These are phyloP conservation scores for Colletotrichum paranaense DNA, from an alignment of 2,329 filamentous ascomycete genomes.

Conservation along the genomic window DNA sequence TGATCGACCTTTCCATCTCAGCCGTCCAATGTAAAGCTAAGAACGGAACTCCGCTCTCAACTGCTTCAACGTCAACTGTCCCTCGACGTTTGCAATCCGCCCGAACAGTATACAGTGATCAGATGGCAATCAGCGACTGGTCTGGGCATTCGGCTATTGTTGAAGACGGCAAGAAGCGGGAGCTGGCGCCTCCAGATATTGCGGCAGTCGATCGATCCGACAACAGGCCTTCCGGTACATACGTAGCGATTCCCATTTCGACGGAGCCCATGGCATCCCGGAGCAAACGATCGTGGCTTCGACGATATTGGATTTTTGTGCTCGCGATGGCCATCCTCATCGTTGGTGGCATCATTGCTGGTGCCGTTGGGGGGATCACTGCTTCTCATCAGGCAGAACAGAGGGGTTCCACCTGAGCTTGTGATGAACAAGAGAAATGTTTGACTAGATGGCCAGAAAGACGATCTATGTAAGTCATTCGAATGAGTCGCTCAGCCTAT, in stretches of 20 bases:
- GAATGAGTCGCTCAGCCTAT: neutral
- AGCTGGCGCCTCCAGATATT: neutral
- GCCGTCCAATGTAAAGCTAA: neutral
- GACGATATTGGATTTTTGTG: conserved; percentile 28
- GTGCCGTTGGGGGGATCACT: conserved; percentile 18
- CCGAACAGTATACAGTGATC: neutral
- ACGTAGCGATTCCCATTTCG: conserved; percentile 23
- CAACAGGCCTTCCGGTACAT: conserved; percentile 16
- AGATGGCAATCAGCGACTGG: conserved; percentile 9
- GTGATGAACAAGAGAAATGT: neutral
- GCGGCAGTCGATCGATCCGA: neutral
- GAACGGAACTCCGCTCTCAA: neutral
- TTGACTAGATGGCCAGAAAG: neutral
- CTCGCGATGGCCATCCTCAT: conserved; percentile 27
- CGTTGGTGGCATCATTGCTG: conserved; percentile 26
- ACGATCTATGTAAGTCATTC: neutral
- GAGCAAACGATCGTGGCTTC: conserved; percentile 7
- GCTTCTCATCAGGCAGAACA: conserved; percentile 3
- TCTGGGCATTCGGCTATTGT: neutral
- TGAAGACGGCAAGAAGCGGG: neutral
- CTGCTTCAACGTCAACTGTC: neutral
- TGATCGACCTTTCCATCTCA: neutral
- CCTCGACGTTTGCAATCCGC: neutral
- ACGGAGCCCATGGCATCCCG: neutral
- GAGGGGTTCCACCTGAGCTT: neutral